These are phyloP conservation scores for Lichtheimia ornata DNA, from an alignment of 371 early-diverging fungal species.

Conservation along the genomic window DNA sequence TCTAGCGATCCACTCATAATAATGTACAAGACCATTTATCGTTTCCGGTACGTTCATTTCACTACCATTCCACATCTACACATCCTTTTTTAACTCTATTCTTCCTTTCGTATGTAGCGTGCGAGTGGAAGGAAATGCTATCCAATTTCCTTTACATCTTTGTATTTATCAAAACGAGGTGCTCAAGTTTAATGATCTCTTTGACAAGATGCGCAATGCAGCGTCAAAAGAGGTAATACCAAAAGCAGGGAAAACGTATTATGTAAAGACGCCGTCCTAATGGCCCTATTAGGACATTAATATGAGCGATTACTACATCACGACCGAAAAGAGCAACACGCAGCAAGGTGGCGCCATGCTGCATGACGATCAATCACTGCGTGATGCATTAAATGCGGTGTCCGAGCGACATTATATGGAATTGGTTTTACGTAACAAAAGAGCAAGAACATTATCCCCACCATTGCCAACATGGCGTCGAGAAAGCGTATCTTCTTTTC, in stretches of 20 bases:
- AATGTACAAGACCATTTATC: slow-evolving; percentile 32
- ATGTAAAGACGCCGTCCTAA: too few species aligned
- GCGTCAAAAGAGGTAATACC: slow-evolving; percentile 16
- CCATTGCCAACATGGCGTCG: slow-evolving; percentile 5
- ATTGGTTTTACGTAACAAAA: slow-evolving; percentile 31
- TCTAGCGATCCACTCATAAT: background rate
- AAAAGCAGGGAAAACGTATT: too few species aligned
- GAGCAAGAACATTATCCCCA: slow-evolving; percentile 17
- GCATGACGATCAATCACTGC: slow-evolving; percentile 33
- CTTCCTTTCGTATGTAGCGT: slow-evolving; percentile 17
- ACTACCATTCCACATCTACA: too few species aligned
- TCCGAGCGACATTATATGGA: slow-evolving; percentile 30
- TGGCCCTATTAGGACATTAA: slow-evolving; percentile 19
- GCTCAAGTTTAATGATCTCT: slow-evolving; percentile 36
- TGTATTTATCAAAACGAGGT: slow-evolving; percentile 33
- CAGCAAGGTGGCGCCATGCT: slow-evolving; percentile 14
- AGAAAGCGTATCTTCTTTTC: slow-evolving; percentile 12
- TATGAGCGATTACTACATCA: slow-evolving; percentile 33
- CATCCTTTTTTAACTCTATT: too few species aligned
- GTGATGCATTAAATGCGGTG: slow-evolving; percentile 24
- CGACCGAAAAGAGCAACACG: background rate
- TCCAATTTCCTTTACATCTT: slow-evolving; percentile 32
- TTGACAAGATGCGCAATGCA: slow-evolving; percentile 32
- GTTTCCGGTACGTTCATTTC: slow-evolving; percentile 21
- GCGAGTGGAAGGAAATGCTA: slow-evolving; percentile 31